Evolutionary conservation across 129 eudicot species (phyloP).

Genomic region (Lactuca saligna): DNA sequence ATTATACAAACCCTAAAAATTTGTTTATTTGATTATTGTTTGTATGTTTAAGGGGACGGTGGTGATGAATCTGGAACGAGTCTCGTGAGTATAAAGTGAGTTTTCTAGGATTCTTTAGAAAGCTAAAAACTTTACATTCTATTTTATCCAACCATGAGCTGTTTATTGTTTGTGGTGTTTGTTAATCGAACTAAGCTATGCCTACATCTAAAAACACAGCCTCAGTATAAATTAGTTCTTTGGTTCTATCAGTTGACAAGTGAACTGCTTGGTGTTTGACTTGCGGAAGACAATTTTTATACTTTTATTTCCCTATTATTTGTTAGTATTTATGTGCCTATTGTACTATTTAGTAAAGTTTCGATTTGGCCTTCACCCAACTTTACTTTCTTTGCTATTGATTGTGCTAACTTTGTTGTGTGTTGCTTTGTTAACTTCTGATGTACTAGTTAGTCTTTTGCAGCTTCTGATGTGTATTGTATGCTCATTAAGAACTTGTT

Average conservation of each 20-base stretch:
- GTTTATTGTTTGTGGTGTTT: slow-evolving; percentile 26
- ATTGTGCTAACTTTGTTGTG: neutral
- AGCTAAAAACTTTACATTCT: slow-evolving; percentile 2
- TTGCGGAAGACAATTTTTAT: neutral
- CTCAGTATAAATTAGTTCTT: neutral
- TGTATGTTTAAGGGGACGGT: slow-evolving; percentile 1
- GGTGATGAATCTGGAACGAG: slow-evolving; percentile 15
- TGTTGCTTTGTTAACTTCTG: slow-evolving; percentile 5
- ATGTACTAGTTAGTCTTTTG: neutral
- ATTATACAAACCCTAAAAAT: neutral
- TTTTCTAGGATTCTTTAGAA: slow-evolving; percentile 20
- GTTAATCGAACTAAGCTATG: slow-evolving; percentile 7
- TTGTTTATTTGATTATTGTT: neutral
- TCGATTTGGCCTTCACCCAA: neutral
- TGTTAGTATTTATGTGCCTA: neutral
- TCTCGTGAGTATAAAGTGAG: slow-evolving; percentile 19
- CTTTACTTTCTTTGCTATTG: too few species aligned
- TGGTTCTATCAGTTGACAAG: slow-evolving; percentile 1
- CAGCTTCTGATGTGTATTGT: slow-evolving; percentile 1
- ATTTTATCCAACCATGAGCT: neutral
- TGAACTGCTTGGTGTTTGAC: neutral
- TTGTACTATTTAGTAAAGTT: neutral
- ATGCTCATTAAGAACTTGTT: neutral
- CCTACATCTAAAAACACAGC: neutral
- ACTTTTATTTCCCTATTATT: neutral